These are phyloP conservation scores for Fusarium napiforme DNA, from an alignment of 2,329 filamentous ascomycete genomes.

Conservation along the genomic window DNA sequence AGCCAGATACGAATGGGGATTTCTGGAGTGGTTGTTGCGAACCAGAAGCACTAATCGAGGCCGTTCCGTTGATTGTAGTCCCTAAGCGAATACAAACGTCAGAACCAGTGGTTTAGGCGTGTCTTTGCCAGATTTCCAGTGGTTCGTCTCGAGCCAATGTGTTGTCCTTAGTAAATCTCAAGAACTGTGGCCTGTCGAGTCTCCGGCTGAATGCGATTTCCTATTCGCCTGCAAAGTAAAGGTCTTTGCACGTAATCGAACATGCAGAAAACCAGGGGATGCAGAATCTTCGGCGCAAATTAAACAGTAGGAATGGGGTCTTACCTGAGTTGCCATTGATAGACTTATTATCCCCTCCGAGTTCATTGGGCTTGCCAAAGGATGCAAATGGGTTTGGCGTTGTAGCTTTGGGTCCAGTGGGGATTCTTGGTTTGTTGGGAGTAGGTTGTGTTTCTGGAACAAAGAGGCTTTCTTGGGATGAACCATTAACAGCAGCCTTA, in stretches of 20 bases:
- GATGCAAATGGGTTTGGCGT: conserved; percentile 26
- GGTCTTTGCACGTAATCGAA: conserved; percentile 12
- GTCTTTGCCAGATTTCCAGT: conserved; percentile 45
- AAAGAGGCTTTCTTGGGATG: conserved; percentile 46
- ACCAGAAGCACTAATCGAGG: conserved; percentile 18
- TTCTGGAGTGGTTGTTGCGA: conserved; percentile 33
- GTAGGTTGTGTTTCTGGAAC: conserved; percentile 33
- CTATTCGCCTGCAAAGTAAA: conserved; percentile 36
- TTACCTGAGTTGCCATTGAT: conserved; percentile 41
- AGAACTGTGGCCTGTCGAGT: conserved; percentile 41
- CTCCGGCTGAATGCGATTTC: conserved; percentile 42
- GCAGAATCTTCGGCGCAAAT: conserved; percentile 43
- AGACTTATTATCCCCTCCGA: conserved; percentile 11
- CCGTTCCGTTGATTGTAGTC: conserved; percentile 40
- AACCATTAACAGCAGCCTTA: conserved; percentile 23
- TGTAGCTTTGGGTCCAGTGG: conserved; percentile 16
- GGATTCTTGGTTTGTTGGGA: conserved; percentile 1
- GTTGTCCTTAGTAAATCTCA: conserved; percentile 28
- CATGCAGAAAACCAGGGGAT: conserved; percentile 26
- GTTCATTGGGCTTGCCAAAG: conserved; percentile 7
- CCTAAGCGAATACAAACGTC: conserved; percentile 46
- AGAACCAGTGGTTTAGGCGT: conserved; percentile 45
- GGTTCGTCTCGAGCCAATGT: conserved; percentile 42
- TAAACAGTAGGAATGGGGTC: conserved; percentile 30
- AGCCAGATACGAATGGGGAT: conserved; percentile 40